Percentiles rank a stretch among this genome's conserved stretches.
phyloP scores from a whole-genome alignment of 2,329 filamentous ascomycete genomes.

The Cladosporium austrohemisphaericum region DNA sequence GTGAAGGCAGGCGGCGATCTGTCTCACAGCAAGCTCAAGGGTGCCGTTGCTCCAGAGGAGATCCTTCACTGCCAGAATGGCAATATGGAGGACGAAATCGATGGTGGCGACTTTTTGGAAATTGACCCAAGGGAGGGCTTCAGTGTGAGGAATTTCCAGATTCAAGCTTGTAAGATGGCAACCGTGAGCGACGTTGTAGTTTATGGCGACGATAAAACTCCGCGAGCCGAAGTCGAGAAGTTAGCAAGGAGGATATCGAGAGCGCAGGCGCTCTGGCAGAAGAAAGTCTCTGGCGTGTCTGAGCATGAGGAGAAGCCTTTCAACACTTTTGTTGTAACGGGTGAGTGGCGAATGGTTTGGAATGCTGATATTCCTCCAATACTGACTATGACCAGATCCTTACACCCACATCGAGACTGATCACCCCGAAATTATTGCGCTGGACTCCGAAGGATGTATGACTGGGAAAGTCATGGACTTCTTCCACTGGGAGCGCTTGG shows the following conservation, averaged over 20 bases:
- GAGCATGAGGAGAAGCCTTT: constrained; percentile 52
- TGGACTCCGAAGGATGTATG: constrained; percentile 66
- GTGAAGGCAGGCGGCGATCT: constrained; percentile 88
- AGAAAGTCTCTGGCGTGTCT: constrained; percentile 55
- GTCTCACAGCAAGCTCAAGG: constrained; percentile 71
- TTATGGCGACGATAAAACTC: constrained; percentile 70
- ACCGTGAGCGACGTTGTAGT: constrained; percentile 87
- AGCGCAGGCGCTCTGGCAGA: constrained; percentile 73
- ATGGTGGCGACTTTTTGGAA: constrained; percentile 64
- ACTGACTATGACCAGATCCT: constrained; percentile 39
- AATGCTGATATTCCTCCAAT: constrained; percentile 6
- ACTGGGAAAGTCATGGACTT: constrained; percentile 84
- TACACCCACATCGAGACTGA: constrained; percentile 70
- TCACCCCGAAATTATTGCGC: constrained; percentile 67
- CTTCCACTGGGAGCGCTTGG: constrained; percentile 77
- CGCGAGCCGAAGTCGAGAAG: constrained; percentile 62
- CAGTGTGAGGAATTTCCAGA: constrained; percentile 95
- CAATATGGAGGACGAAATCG: constrained; percentile 20
- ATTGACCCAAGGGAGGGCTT: constrained; percentile 86
- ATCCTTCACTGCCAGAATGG: constrained; percentile 54
- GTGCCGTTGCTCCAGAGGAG: constrained; percentile 78
- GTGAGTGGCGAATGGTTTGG: constrained; percentile 38
- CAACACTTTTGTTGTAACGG: constrained; percentile 76
- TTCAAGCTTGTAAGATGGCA: constrained; percentile 84
- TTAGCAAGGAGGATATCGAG: constrained; percentile 61